Conservation (phyloP, 1,284 basidiomycete species). For the Cutaneotrichosporon sp. region DNA sequence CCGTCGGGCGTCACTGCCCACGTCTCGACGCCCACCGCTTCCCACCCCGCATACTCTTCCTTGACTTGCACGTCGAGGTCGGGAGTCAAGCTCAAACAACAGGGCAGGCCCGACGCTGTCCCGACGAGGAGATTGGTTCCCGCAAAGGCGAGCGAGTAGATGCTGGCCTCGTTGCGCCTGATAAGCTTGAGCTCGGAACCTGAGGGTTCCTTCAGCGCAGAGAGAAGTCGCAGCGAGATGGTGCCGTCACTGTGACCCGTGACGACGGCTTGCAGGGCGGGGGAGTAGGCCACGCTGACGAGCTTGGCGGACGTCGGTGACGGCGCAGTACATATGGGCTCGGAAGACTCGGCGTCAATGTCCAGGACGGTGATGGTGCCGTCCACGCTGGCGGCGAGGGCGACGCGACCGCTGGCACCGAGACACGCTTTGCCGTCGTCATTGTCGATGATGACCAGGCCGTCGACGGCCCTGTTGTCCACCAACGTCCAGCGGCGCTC, state of each 20-base stretch:
- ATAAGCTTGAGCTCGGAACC: constrained; percentile 42
- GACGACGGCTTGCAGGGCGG: constrained; percentile 52
- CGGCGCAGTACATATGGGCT: constrained; percentile 36
- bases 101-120: constrained; percentile 42
- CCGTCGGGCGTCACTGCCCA: constrained; percentile 28
- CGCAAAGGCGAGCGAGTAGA: constrained; percentile 55
- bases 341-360: constrained; percentile 42
- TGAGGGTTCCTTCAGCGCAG: constrained; percentile 39
- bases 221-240: constrained; percentile 55
- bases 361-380: constrained; percentile 52
- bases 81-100: constrained; percentile 21
- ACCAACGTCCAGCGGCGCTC: constrained; percentile 46
- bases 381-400: constrained; percentile 55
- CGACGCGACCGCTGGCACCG: constrained; percentile 15
- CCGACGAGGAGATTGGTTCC: constrained; percentile 33
- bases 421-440: constrained; percentile 25
- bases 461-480: constrained; percentile 29
- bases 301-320: constrained; percentile 46
- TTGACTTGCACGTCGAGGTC: constrained; percentile 15
- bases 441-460: constrained; percentile 25
- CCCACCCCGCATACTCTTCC: constrained; percentile 47
- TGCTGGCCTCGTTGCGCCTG: constrained; percentile 54
- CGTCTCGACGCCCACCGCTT: constrained; percentile 38
- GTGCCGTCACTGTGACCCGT: constrained; percentile 62
- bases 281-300: constrained; percentile 54